phyloP scores from a whole-genome alignment of 139 green algal species.

The Eudorina sp. region DNA sequence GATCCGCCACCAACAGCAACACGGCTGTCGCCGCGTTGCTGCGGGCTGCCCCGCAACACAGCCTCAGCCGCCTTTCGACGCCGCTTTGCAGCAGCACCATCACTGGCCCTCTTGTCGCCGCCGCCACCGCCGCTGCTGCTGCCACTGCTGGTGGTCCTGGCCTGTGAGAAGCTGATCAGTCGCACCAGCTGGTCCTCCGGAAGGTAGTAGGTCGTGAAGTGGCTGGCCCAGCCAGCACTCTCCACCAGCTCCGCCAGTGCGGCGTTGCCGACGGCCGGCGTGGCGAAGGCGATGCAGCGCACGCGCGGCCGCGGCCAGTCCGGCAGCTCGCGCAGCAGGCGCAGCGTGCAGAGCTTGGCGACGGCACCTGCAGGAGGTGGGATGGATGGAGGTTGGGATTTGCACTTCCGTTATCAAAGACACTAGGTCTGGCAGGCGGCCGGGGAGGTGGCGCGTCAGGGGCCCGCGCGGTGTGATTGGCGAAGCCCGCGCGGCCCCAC shows the following conservation, averaged over 20 bases:
- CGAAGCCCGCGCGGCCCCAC: no score
- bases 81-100: no score
- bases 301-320: slow-evolving; percentile 47
- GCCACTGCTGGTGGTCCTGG: neutral
- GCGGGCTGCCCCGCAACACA: neutral
- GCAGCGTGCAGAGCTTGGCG: slow-evolving; percentile 77
- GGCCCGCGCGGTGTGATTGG: no score
- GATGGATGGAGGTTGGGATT: neutral
- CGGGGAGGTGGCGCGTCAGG: no score
- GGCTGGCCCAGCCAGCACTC: slow-evolving; percentile 63
- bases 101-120: neutral
- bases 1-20: neutral
- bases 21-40: neutral
- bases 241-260: slow-evolving; percentile 75
- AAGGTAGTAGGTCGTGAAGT: slow-evolving; percentile 77
- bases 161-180: slow-evolving; percentile 53
- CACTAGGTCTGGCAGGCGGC: no score
- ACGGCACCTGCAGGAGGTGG: slow-evolving; percentile 72
- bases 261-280: slow-evolving; percentile 80
- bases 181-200: slow-evolving; percentile 73
- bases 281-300: slow-evolving; percentile 78
- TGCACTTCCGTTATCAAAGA: no score
- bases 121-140: neutral
- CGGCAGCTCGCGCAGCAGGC: slow-evolving; percentile 66
- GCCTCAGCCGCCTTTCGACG: neutral